Evolutionary conservation across 2,329 filamentous ascomycete species (phyloP).

Genomic region (Ilyonectria sp.): DNA sequence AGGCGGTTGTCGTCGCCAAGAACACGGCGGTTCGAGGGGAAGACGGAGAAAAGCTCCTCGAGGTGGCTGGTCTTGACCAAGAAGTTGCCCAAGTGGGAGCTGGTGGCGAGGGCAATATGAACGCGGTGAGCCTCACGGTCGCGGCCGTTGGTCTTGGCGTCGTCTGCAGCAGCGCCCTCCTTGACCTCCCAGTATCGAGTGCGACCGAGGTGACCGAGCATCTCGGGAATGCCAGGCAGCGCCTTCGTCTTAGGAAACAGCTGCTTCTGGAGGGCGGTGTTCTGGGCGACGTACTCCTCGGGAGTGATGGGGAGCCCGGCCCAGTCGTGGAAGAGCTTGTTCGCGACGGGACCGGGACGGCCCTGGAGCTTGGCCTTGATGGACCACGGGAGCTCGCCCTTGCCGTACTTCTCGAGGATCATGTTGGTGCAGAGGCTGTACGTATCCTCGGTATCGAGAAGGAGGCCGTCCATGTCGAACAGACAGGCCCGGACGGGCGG

Average conservation of each 20-base stretch:
- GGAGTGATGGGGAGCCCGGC: constrained; percentile 84
- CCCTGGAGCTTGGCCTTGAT: constrained; percentile 90
- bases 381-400: constrained; percentile 86
- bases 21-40: constrained; percentile 80
- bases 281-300: constrained; percentile 75
- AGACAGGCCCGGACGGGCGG: constrained; percentile 90
- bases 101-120: constrained; percentile 90
- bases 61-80: constrained; percentile 80
- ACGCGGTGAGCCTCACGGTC: constrained; percentile 60
- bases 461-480: constrained; percentile 98
- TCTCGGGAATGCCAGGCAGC: constrained; percentile 81
- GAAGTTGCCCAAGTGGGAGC: constrained; percentile 81
- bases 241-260: constrained; percentile 83
- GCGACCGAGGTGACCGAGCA: constrained; percentile 74
- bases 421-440: constrained; percentile 90
- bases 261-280: constrained; percentile 75
- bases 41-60: constrained; percentile 72
- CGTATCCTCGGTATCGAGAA: constrained; percentile 92
- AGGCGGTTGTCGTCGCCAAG: constrained; percentile 90
- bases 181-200: constrained; percentile 65
- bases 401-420: constrained; percentile 82
- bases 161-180: constrained; percentile 43
- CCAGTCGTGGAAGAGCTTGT: constrained; percentile 79
- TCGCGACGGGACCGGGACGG: constrained; percentile 68
- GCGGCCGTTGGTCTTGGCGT: constrained; percentile 36